Conservation (phyloP, 1,284 basidiomycete genomes). For the Marasmius fiardii region DNA sequence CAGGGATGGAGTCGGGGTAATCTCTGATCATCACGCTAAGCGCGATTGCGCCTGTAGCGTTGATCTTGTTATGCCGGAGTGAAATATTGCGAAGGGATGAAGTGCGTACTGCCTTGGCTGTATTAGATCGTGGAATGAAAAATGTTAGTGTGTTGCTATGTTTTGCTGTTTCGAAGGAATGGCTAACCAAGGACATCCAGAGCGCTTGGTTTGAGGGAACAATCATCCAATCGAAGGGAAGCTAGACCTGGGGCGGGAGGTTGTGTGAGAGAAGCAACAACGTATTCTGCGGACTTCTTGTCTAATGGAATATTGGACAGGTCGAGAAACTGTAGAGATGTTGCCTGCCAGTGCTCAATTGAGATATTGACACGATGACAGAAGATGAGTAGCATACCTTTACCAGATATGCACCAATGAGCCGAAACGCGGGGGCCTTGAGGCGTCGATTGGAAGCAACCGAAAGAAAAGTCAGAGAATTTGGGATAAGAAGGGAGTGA, state of each 20-base stretch:
- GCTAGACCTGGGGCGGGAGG: constrained; percentile 59
- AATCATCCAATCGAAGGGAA: constrained; percentile 85
- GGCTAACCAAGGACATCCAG: constrained; percentile 75
- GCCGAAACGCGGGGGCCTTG: constrained; percentile 74
- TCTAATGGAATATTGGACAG: constrained; percentile 87
- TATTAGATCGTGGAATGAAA: background rate
- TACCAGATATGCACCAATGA: constrained; percentile 77
- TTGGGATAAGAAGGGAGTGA: constrained; percentile 86
- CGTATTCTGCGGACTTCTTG: constrained; percentile 79
- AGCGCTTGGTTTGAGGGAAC: constrained; percentile 64
- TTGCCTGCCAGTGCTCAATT: constrained; percentile 9
- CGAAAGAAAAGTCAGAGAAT: constrained; percentile 79
- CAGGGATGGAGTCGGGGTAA: constrained; percentile 77
- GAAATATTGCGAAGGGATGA: constrained; percentile 87
- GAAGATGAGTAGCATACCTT: constrained; percentile 44
- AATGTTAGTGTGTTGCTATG: background rate
- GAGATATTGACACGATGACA: background rate
- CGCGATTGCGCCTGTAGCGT: constrained; percentile 78
- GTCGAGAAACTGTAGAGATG: constrained; percentile 68
- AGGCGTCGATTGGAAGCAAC: constrained; percentile 86
- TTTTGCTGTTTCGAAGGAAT: background rate
- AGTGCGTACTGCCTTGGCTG: constrained; percentile 78
- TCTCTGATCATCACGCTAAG: constrained; percentile 95
- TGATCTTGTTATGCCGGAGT: constrained; percentile 82
- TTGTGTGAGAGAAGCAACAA: constrained; percentile 63